Conservation (phyloP, 1,284 basidiomycete species). For the Flammula alnicola region DNA sequence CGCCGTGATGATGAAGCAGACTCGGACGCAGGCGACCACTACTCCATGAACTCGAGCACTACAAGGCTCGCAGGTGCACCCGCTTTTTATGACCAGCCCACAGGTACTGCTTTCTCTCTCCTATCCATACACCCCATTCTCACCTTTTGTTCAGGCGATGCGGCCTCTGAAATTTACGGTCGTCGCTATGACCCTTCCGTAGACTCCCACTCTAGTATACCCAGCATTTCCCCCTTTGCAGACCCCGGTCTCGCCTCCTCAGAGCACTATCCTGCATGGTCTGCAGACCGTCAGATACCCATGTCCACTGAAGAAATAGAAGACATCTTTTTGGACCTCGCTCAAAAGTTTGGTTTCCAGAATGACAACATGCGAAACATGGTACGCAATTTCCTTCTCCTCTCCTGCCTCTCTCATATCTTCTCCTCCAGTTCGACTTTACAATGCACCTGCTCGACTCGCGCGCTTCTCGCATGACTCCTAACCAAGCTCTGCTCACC, state of each 20-base stretch:
- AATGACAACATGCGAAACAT: constrained; percentile 91
- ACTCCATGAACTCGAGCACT: constrained; percentile 56
- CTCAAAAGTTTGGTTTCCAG: constrained; percentile 99
- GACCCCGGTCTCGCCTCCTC: constrained; percentile 59
- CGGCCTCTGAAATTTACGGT: constrained; percentile 52
- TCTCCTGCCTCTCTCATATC: no score
- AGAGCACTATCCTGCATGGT: constrained; percentile 94
- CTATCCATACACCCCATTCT: constrained; percentile 16
- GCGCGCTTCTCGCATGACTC: constrained; percentile 97
- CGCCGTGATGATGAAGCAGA: constrained; percentile 53
- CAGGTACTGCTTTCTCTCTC: constrained; percentile 23
- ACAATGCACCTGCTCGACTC: constrained; percentile 98
- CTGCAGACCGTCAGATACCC: constrained; percentile 91
- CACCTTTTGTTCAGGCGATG: constrained; percentile 30
- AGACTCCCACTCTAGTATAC: constrained; percentile 60
- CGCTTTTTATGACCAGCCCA: constrained; percentile 51
- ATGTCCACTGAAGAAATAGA: constrained; percentile 99
- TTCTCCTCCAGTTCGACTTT: constrained; percentile 86
- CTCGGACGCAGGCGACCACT: constrained; percentile 57
- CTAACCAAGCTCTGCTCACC: constrained; percentile 93
- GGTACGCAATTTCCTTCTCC: constrained; percentile 53
- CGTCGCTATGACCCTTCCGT: constrained; percentile 57
- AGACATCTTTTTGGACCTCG: constrained; percentile 97
- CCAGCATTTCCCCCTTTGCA: constrained; percentile 59
- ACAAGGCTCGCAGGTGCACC: constrained; percentile 57